phyloP scores from a whole-genome alignment of 169 alveolate genomes.

The Plasmodium billcollinsi region DNA sequence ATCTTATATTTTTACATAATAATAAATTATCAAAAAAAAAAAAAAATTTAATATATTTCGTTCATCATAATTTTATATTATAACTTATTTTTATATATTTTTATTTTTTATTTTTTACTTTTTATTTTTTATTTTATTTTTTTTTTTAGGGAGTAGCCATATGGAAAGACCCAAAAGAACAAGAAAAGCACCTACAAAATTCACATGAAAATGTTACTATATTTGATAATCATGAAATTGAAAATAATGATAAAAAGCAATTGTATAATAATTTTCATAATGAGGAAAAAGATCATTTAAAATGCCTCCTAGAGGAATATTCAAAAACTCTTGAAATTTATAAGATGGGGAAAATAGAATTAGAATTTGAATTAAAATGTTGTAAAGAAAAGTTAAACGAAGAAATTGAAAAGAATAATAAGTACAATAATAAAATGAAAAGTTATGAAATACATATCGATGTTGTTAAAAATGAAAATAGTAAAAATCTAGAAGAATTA shows the following conservation, averaged over 20 bases:
- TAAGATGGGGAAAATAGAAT: slow-evolving; percentile 9
- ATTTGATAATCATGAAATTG: neutral
- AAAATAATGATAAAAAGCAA: neutral
- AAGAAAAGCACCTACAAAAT: too few species aligned
- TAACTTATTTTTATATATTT: too few species aligned
- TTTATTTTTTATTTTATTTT: too few species aligned
- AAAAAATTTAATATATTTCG: neutral
- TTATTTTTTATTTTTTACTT: too few species aligned
- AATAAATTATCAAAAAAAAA: neutral
- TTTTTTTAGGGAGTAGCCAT: too few species aligned
- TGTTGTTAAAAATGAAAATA: slow-evolving; percentile 30
- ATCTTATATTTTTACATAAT: neutral
- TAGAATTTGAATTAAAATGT: slow-evolving; percentile 15
- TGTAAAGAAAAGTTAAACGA: slow-evolving; percentile 38
- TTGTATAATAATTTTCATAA: neutral
- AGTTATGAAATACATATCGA: slow-evolving; percentile 13
- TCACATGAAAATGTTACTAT: neutral
- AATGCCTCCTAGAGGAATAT: neutral
- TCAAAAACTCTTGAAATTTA: slow-evolving; percentile 1
- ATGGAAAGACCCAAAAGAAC: too few species aligned
- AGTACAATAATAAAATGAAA: slow-evolving; percentile 20
- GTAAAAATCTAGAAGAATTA: slow-evolving; percentile 24
- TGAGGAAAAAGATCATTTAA: slow-evolving; percentile 15
- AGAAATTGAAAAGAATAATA: slow-evolving; percentile 45
- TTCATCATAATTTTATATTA: too few species aligned